Evolutionary conservation across 2,329 filamentous ascomycete species (phyloP), one percentile per base, ranked within the genome.

Genomic region (Alternaria alternata): DNA sequence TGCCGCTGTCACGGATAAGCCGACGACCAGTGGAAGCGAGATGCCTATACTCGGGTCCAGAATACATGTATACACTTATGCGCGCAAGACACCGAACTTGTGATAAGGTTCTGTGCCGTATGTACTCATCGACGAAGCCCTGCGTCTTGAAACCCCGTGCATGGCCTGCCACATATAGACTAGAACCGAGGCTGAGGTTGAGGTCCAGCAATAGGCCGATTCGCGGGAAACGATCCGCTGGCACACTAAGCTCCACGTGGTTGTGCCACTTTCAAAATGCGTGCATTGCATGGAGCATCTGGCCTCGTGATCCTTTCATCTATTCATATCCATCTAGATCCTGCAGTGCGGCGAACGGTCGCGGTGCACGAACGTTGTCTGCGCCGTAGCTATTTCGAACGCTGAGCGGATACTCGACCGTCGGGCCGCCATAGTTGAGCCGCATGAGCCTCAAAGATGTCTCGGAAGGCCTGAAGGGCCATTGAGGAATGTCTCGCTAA

Each of bases 291-390:
- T 43, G 54, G 36, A 22, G n/a, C 36, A 28, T 22, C 20, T 41
- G 34, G n/a, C 43, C 46, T 30, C 32, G 20, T 49, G 32, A 49
- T 49, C 30, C 54, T 28, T n/a, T 20, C 32, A 22, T 55, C 43
- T 55, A 55, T 55, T 55, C 52, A 55, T 55, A 55, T 47, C 32
- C 52, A 26, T 39, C 43, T 36, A 32, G 24, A 48, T 30, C 22
- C 42, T 46, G 41, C 11, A 30, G 43, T 38, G 20, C 32, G 16
- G 38, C 26, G 8, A 34, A 22, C 16, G 22, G 39, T 20, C 39
- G 9, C 22, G 38, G 16, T 22, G 22, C 42, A 38, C 20, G 44
- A 48, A 44, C 28, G 18, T n/a, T 49, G 12, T 56, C 44, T 56
- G 36, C 30, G 18, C 44, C 44, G 34, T 32, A 28, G 39, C 51